phyloP scores from a whole-genome alignment of 495 filamentous ascomycete species.

The Hypomontagnella monticulosa region DNA sequence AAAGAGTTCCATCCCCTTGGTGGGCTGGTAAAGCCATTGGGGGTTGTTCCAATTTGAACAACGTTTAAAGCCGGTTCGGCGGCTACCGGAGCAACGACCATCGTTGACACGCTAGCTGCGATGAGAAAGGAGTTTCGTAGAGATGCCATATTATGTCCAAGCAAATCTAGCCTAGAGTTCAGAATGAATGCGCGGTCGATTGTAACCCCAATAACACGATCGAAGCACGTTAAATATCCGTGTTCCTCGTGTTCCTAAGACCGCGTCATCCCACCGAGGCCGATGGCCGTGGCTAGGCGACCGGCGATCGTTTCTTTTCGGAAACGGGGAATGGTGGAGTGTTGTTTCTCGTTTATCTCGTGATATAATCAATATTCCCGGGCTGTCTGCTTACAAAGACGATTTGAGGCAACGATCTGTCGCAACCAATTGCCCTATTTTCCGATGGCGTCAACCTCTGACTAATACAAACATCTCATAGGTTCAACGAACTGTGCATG shows the following conservation, averaged over 20 bases:
- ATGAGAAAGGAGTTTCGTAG: neutral
- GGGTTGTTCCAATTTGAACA: slow-evolving; percentile 16
- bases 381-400: neutral
- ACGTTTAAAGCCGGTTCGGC: slow-evolving; percentile 6
- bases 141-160: neutral
- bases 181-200: too few relatives aligned
- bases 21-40: slow-evolving; percentile 34
- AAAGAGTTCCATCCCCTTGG: slow-evolving; percentile 41
- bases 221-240: neutral
- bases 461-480: slow-evolving; percentile 5
- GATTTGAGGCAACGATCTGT: neutral
- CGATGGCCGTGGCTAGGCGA: neutral
- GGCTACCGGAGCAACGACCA: neutral
- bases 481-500: slow-evolving; percentile 4
- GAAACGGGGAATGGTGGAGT: neutral
- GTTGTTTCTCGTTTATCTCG: neutral
- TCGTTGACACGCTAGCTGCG: neutral
- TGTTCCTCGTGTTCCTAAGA: neutral
- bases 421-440: slow-evolving; percentile 1
- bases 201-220: too few relatives aligned
- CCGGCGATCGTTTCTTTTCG: neutral
- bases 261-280: too few relatives aligned
- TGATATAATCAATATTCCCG: neutral
- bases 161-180: neutral
- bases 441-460: slow-evolving; percentile 19